phyloP scores from a whole-genome alignment of 1,284 basidiomycete genomes.

The Tilletia indica region DNA sequence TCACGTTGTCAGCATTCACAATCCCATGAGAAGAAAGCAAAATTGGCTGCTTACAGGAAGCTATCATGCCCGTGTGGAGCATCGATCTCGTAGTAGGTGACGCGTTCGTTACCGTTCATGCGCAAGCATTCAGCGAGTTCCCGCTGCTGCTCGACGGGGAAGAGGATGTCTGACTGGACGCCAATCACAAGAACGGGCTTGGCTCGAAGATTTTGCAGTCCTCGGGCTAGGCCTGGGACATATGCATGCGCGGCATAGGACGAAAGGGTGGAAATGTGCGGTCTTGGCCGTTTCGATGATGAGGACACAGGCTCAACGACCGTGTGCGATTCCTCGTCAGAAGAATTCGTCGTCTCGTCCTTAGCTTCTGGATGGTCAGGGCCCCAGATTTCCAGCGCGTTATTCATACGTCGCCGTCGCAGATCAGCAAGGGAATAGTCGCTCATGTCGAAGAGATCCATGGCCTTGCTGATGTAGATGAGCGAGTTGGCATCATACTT shows the following conservation, averaged over 20 bases:
- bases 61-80: conserved; percentile 95
- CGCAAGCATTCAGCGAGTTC: conserved; percentile 90
- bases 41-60: conserved; percentile 66
- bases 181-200: conserved; percentile 86
- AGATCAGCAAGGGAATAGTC: conserved; percentile 72
- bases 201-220: conserved; percentile 71
- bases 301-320: neutral
- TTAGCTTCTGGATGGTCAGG: conserved; percentile 16
- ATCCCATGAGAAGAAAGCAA: neutral
- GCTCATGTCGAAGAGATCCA: conserved; percentile 98
- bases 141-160: conserved; percentile 94
- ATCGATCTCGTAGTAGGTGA: conserved; percentile 95
- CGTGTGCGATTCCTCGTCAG: conserved; percentile 14
- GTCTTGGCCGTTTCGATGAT: conserved; percentile 46
- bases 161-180: conserved; percentile 93
- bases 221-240: conserved; percentile 77
- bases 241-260: conserved; percentile 64
- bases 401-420: conserved; percentile 26
- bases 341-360: conserved; percentile 23
- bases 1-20: neutral
- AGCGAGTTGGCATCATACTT: conserved; percentile 99
- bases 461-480: conserved; percentile 92
- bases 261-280: conserved; percentile 63
- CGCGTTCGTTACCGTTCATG: conserved; percentile 72
- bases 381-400: conserved; percentile 2